Percentiles rank a stretch among this genome's conserved stretches.
Evolutionary conservation across 2,329 filamentous ascomycete species (phyloP).

Genomic region (Penicillium sclerotiorum): DNA sequence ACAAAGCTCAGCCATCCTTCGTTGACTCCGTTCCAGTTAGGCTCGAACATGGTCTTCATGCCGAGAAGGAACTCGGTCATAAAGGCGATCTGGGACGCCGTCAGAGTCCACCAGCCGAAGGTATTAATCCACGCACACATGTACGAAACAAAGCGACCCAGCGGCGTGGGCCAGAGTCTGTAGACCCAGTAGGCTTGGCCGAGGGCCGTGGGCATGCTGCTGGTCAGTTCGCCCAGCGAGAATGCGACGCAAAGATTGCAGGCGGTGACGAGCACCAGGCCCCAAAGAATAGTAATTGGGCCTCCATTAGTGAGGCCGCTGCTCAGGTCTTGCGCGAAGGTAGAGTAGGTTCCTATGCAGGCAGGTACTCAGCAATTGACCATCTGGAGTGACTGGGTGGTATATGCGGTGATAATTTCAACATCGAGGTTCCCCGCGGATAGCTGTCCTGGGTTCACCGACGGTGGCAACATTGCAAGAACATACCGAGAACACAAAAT

Average conservation of each 20-base stretch:
- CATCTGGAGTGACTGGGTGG: no score
- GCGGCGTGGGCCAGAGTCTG: constrained; percentile 41
- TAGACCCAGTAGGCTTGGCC: constrained; percentile 63
- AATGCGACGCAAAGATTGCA: constrained; percentile 59
- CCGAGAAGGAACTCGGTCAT: constrained; percentile 61
- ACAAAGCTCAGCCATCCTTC: constrained; percentile 59
- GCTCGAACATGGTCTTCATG: constrained; percentile 59
- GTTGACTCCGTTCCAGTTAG: constrained; percentile 48
- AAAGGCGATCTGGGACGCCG: constrained; percentile 59
- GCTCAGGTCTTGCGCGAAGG: constrained; percentile 56
- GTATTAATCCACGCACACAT: constrained; percentile 64
- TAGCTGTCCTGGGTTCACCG: neutral
- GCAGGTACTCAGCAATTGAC: neutral
- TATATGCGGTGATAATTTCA: neutral
- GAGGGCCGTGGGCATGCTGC: constrained; percentile 62
- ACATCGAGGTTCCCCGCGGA: no score
- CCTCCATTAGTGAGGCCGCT: constrained; percentile 60
- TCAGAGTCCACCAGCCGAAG: constrained; percentile 62
- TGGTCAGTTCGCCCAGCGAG: constrained; percentile 60
- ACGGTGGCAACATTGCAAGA: no score
- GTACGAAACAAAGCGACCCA: constrained; percentile 57
- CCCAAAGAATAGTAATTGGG: constrained; percentile 59
- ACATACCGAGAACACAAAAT: constrained; percentile 58
- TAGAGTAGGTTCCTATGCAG: constrained; percentile 55
- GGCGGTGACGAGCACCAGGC: constrained; percentile 54